Base-by-base conservation (phyloP, 345 rosid species). In the Orychophragmus violaceus region DNA sequence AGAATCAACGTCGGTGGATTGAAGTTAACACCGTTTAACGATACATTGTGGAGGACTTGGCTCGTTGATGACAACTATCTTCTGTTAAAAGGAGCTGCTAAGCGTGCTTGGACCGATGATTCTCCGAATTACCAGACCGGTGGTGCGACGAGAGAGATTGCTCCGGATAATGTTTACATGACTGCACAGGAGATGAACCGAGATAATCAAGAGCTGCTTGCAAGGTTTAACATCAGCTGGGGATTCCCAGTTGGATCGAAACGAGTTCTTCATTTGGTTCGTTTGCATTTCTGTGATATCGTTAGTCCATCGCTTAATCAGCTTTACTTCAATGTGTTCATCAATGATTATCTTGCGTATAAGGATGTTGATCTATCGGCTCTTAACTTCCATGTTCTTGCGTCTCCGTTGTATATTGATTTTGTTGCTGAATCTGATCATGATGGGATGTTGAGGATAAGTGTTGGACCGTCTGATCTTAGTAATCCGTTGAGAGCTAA, bases 1-100 rank as follows among this genome's bases (percentile, higher is more conserved):
- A 82, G 99, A 79, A 84, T 90, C 64, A 94, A 94, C 79, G 89
- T 93, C 45, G 99, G 99, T 36, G 99, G 99, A 28, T 77, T 53
- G 19, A 82, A 80, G 25, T 46, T 94, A 75, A 88, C 94, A 1
- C 96, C 98, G 18, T 88, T 93, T 63, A 93, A 93, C 73, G 98
- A 93, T 71, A 78, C 96, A 14, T 13, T 94, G 74, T 90, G 96
- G 99, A 87, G 99, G 82, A 82, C 87, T 53, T 94, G 99, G 99
- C 66, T 82, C 28, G 90, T 95, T 54, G 99, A 94, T 58, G 96
- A 88, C 12, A 82, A 81, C 9, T 90, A 70, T 66, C 87, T 22
- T 80, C 85, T 80, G 28, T 62, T 83, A 4, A 81, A 81, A 73
- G 72, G 82, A 11, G 95, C 97, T 66, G 98, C 70, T 79, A 86